A percentile compares a stretch with the other conserved stretches of the same genome.
Conservation (phyloP, 2,329 filamentous ascomycete genomes). For the Stagonosporopsis vannaccii region DNA sequence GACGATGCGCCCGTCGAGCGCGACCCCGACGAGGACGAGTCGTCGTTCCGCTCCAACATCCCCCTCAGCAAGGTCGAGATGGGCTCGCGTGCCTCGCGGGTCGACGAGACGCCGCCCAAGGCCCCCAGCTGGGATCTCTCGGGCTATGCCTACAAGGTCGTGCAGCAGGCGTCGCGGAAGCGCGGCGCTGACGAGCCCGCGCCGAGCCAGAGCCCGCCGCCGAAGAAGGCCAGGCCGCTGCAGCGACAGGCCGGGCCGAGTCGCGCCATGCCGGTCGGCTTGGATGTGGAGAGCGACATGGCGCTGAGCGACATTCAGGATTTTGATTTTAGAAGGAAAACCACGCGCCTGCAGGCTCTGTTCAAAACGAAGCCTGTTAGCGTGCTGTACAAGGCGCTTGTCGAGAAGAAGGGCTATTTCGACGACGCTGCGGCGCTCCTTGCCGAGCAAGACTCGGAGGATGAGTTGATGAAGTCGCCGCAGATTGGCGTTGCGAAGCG, state of each 20-base stretch:
- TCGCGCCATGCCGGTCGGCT: slow-evolving; percentile 40
- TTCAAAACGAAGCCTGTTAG: slow-evolving; percentile 57
- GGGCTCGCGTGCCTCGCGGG: slow-evolving; percentile 28
- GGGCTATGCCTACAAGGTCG: slow-evolving; percentile 31
- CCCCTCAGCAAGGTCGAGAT: slow-evolving; percentile 63
- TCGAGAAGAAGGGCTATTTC: slow-evolving; percentile 59
- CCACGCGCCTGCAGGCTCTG: slow-evolving; percentile 60
- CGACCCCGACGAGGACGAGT: slow-evolving; percentile 52
- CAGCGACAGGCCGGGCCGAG: slow-evolving; percentile 42
- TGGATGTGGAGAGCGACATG: slow-evolving; percentile 38
- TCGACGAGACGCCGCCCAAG: slow-evolving; percentile 48
- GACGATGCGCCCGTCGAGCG: slow-evolving; percentile 62
- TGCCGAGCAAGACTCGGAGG: slow-evolving; percentile 33
- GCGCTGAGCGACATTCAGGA: slow-evolving; percentile 52
- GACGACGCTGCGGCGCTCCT: slow-evolving; percentile 57
- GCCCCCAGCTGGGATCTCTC: slow-evolving; percentile 37
- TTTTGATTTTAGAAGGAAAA: slow-evolving; percentile 57
- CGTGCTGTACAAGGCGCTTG: slow-evolving; percentile 59
- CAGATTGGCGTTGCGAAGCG: slow-evolving; percentile 31
- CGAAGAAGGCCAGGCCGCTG: slow-evolving; percentile 36
- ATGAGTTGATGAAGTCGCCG: slow-evolving; percentile 46
- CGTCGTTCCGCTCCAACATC: slow-evolving; percentile 60
- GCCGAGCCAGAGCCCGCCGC: slow-evolving; percentile 21
- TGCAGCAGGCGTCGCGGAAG: slow-evolving; percentile 32
- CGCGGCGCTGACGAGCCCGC: slow-evolving; percentile 31